These are phyloP conservation scores for Pseudognaphalium luteoalbum DNA, from an alignment of 129 eudicot genomes.

Conservation along the genomic window DNA sequence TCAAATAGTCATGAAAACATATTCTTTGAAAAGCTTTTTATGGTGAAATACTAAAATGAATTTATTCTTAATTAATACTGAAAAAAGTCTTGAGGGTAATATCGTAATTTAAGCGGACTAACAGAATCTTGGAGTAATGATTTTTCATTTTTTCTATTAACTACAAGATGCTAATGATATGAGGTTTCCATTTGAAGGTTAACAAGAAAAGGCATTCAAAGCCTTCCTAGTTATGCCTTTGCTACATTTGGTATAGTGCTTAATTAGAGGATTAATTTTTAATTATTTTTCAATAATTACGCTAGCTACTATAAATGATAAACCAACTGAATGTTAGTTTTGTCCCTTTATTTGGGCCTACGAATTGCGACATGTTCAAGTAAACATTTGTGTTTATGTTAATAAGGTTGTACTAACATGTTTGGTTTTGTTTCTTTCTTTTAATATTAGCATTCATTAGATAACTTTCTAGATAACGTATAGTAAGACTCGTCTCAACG, in stretches of 20 bases:
- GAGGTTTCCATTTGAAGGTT: conserved; percentile 24
- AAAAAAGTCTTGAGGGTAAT: conserved; percentile 18
- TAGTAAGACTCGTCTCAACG: not conserved
- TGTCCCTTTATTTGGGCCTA: conserved; percentile 15
- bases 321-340: not conserved
- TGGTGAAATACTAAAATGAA: conserved; percentile 7
- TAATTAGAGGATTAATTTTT: conserved; percentile 18
- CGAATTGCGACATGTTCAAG: conserved; percentile 11
- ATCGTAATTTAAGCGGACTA: conserved; percentile 3
- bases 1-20: conserved; percentile 28
- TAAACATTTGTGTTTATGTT: conserved; percentile 5
- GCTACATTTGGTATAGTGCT: conserved; percentile 34
- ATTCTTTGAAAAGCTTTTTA: conserved; percentile 28
- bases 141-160: conserved; percentile 13
- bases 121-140: conserved; percentile 47
- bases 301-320: conserved; percentile 13
- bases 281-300: conserved; percentile 1
- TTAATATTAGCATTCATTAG: not conserved
- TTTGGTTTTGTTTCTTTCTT: not conserved
- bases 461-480: not conserved
- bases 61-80: conserved; percentile 17
- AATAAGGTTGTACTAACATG: conserved; percentile 12
- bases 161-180: conserved; percentile 43
- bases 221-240: conserved; percentile 10
- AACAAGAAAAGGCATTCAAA: conserved; percentile 26